phyloP scores from a whole-genome alignment of 2,329 filamentous ascomycete species.

The Exutisphaerella laricina region DNA sequence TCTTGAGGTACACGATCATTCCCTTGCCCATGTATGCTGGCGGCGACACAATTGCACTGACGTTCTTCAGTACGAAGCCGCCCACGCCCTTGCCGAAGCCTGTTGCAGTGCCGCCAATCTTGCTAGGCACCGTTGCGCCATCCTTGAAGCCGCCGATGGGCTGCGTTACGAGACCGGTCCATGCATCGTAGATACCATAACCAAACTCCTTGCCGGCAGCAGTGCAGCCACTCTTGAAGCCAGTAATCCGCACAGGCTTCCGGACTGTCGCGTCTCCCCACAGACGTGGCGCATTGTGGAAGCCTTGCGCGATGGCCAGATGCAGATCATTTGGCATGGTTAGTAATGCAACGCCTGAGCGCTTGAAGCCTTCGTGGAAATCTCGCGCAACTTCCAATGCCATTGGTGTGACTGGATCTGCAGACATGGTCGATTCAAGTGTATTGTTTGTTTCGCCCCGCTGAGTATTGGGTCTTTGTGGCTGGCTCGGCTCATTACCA shows the following conservation, averaged over 20 bases:
- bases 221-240: slow-evolving; percentile 65
- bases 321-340: slow-evolving; percentile 82
- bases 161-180: slow-evolving; percentile 74
- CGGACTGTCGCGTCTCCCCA: slow-evolving; percentile 80
- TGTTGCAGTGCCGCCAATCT: slow-evolving; percentile 28
- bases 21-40: slow-evolving; percentile 81
- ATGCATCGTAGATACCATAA: slow-evolving; percentile 71
- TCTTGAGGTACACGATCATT: slow-evolving; percentile 69
- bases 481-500: slow-evolving; percentile 1
- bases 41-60: slow-evolving; percentile 58
- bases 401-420: slow-evolving; percentile 27
- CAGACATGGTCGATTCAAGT: slow-evolving; percentile 24
- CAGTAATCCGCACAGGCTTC: slow-evolving; percentile 70
- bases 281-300: slow-evolving; percentile 77
- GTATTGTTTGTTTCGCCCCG: slow-evolving; percentile 25
- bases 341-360: slow-evolving; percentile 69
- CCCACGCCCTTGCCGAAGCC: slow-evolving; percentile 80
- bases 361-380: slow-evolving; percentile 61
- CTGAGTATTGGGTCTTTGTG: slow-evolving; percentile 15
- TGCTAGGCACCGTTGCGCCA: slow-evolving; percentile 25
- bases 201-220: slow-evolving; percentile 60
- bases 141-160: slow-evolving; percentile 65
- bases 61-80: slow-evolving; percentile 75
- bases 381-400: slow-evolving; percentile 47
- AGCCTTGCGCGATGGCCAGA: slow-evolving; percentile 74